These are phyloP conservation scores for Sanghuangporus weigelae DNA, from an alignment of 1,284 basidiomycete genomes.

Conservation along the genomic window DNA sequence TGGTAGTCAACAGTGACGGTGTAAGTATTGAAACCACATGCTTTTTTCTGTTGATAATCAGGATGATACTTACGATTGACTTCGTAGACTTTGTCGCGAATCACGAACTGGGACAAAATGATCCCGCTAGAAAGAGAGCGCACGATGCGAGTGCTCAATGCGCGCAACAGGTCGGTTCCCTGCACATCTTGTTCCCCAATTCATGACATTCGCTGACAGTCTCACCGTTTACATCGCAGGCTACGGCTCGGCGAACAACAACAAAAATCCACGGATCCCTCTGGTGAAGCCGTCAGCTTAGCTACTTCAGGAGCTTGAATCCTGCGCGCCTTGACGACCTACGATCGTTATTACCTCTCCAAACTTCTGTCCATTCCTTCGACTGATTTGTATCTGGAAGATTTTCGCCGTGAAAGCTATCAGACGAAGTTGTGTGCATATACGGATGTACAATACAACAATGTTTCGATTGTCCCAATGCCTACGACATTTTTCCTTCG, in stretches of 20 bases:
- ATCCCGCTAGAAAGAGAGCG: slow-evolving; percentile 4
- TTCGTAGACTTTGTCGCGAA: slow-evolving; percentile 8
- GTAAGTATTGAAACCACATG: slow-evolving; percentile 9
- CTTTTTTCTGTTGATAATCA: neutral
- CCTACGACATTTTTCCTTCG: neutral
- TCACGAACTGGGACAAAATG: slow-evolving; percentile 14
- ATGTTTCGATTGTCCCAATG: neutral
- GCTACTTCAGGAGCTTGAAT: neutral
- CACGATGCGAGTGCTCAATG: slow-evolving; percentile 10
- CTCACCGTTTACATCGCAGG: neutral
- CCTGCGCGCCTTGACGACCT: neutral
- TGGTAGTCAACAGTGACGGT: slow-evolving; percentile 24
- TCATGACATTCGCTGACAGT: neutral
- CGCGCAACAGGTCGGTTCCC: slow-evolving; percentile 2
- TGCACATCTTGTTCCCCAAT: neutral
- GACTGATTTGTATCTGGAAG: too few species aligned
- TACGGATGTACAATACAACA: neutral
- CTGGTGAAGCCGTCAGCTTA: neutral
- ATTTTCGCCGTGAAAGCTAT: neutral
- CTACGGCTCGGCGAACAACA: slow-evolving; percentile 7
- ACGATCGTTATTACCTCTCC: neutral
- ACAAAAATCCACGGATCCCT: neutral
- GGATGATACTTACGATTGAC: neutral
- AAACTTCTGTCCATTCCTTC: neutral
- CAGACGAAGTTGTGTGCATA: neutral